Evolutionary conservation across 2,329 filamentous ascomycete genomes (phyloP), one percentile per base, ranked within the genome.

Genomic region (Pseudogymnoascus sp.): DNA sequence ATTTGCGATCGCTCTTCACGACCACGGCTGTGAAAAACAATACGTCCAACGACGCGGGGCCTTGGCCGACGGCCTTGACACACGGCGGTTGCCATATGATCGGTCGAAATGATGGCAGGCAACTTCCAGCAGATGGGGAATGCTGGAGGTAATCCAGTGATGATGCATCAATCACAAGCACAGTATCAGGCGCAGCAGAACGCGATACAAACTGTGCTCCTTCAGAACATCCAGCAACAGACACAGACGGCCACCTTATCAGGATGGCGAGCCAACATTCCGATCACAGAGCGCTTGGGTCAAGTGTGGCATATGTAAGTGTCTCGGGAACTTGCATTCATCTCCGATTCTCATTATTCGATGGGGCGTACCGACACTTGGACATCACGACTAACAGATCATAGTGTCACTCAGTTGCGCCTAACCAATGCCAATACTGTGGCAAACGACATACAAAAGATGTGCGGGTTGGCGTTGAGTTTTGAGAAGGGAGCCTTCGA

Each of bases 261-360:
- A 3, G 71, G 71, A 18, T 73, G 71, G 71, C 71, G 70, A 63
- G 37, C 67, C 7, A 33, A 61, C 35, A 63, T 72, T 5, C 18
- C 65, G 38, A 63, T 68, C 11, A 66, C 69, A 60, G 71, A 73
- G 59, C 71, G 71, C 21, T 67, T 73, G 60, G 62, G 63, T 16
- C 59, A 71, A 58, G 69, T 72, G 35, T 69, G 69, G n/a, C 71
- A 69, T 52, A 66, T 73, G 71, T 73, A 65, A 69, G 71, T 69
- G 33, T 45, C 28, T 59, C 61, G 40, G 37, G 59, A 61, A 18
- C 38, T 38, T 33, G 45, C 33, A 37, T 59, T 38, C 31, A 9
- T 11, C 33, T 25, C 37, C 18, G 33, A 40, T 23, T 59, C 37
- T 37, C 18, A 37, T 59, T 59, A 7, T 16, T 21, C 2, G 18